These are phyloP conservation scores for Mycocalia duriaeana DNA, from an alignment of 1,284 basidiomycete genomes.

Conservation along the genomic window DNA sequence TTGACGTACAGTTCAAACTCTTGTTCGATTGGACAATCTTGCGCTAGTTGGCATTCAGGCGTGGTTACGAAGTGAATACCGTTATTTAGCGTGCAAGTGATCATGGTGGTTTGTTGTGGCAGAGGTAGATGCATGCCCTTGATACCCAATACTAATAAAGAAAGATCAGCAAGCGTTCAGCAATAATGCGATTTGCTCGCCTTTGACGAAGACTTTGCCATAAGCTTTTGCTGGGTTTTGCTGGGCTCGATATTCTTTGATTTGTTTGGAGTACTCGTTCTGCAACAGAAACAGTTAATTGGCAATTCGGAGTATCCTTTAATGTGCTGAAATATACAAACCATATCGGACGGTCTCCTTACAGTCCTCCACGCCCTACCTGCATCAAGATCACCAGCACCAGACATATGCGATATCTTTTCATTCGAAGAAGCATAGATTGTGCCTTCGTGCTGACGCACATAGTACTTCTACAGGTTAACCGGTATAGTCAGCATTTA, in stretches of 20 bases:
- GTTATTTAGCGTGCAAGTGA: constrained; percentile 93
- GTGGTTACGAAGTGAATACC: constrained; percentile 96
- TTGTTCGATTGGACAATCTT: constrained; percentile 75
- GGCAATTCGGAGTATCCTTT: neutral
- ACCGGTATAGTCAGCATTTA: constrained; percentile 8
- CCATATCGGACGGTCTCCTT: constrained; percentile 89
- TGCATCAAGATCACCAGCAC: constrained; percentile 75
- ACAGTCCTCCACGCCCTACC: constrained; percentile 88
- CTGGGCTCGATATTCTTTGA: constrained; percentile 73
- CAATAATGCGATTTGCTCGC: constrained; percentile 34
- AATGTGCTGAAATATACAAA: constrained; percentile 28
- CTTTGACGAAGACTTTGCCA: constrained; percentile 93
- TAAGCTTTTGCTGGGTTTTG: constrained; percentile 76
- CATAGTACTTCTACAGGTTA: constrained; percentile 43
- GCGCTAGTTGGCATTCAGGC: constrained; percentile 64
- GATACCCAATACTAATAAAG: constrained; percentile 68
- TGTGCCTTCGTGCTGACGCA: constrained; percentile 68
- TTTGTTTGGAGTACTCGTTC: constrained; percentile 91
- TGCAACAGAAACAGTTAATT: constrained; percentile 23
- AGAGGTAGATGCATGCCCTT: constrained; percentile 71
- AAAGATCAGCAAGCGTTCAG: neutral
- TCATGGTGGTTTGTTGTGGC: constrained; percentile 65
- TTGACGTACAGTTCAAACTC: constrained; percentile 86
- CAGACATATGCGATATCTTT: constrained; percentile 60
- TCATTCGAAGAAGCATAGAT: constrained; percentile 81